A percentile compares a stretch with the other conserved stretches of the same genome.
Evolutionary conservation across 164 flowering plant species (phyloP).

Genomic region (Euptelea pleiosperma): DNA sequence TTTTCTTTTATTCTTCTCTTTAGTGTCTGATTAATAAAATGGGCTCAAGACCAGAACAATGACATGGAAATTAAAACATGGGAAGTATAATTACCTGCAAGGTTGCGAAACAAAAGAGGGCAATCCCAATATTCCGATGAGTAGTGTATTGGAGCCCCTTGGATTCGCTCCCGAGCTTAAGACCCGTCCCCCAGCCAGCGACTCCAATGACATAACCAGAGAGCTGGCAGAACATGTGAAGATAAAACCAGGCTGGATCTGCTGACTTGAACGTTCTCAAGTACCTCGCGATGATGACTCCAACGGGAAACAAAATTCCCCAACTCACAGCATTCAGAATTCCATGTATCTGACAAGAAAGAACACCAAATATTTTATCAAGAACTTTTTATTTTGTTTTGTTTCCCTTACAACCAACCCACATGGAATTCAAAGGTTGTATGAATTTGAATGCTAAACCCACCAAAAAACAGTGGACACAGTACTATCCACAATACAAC

Average conservation of each 20-base stretch:
- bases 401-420: background rate
- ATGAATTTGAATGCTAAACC: too few relatives aligned
- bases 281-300: constrained; percentile 63
- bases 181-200: constrained; percentile 83
- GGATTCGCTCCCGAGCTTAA: constrained; percentile 68
- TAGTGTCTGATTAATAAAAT: background rate
- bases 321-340: constrained; percentile 73
- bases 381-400: background rate
- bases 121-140: constrained; percentile 73
- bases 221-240: constrained; percentile 60
- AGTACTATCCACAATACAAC: too few relatives aligned
- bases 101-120: constrained; percentile 65
- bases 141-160: constrained; percentile 32
- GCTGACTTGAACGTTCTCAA: constrained; percentile 50
- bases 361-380: background rate
- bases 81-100: constrained; percentile 53
- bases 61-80: background rate
- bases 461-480: too few relatives aligned
- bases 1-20: background rate
- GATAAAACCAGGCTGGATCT: constrained; percentile 86
- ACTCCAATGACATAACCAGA: constrained; percentile 73
- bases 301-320: constrained; percentile 75
- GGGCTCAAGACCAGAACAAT: background rate
- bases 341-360: constrained; percentile 66
- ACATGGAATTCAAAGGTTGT: background rate